Percentiles rank a stretch among this genome's conserved stretches.
Evolutionary conservation across 2,329 filamentous ascomycete genomes (phyloP).

Genomic region (Trichothecium roseum): DNA sequence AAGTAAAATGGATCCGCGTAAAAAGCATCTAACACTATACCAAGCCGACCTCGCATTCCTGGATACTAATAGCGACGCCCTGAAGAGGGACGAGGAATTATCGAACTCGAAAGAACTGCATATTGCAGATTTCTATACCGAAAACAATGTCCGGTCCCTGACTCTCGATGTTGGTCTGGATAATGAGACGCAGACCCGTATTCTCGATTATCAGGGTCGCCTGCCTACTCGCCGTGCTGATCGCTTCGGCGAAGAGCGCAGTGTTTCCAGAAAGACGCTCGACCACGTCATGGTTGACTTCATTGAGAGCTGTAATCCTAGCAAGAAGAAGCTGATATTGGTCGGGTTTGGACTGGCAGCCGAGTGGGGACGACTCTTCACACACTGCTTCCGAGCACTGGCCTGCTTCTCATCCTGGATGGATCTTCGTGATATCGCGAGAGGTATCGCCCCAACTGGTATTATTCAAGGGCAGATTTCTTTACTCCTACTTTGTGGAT

Average conservation of each 20-base stretch:
- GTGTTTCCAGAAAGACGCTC: background rate
- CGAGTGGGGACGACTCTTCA: constrained; percentile 7
- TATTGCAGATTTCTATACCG: constrained; percentile 3
- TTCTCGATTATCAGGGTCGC: background rate
- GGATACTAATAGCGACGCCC: too few species aligned
- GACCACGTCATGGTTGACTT: constrained; percentile 4
- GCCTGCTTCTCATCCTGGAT: constrained; percentile 7
- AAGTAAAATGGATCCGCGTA: constrained; percentile 5
- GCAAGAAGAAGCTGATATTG: background rate
- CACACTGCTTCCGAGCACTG: constrained; percentile 3
- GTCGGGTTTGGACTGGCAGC: constrained; percentile 7
- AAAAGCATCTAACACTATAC: constrained; percentile 8
- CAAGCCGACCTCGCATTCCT: constrained; percentile 9
- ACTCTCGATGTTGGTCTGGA: constrained; percentile 4
- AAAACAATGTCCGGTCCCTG: constrained; percentile 2
- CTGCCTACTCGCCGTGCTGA: constrained; percentile 5
- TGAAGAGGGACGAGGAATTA: too few species aligned
- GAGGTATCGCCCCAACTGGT: constrained; percentile 4
- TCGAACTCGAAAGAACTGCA: background rate
- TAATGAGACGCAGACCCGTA: background rate
- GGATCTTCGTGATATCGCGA: constrained; percentile 7
- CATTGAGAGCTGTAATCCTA: background rate
- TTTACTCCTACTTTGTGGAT: constrained; percentile 4
- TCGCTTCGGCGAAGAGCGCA: constrained; percentile 7
- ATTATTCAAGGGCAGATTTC: background rate